These are phyloP conservation scores for Candida adriatica DNA, from an alignment of 805 yeast species.

Conservation along the genomic window DNA sequence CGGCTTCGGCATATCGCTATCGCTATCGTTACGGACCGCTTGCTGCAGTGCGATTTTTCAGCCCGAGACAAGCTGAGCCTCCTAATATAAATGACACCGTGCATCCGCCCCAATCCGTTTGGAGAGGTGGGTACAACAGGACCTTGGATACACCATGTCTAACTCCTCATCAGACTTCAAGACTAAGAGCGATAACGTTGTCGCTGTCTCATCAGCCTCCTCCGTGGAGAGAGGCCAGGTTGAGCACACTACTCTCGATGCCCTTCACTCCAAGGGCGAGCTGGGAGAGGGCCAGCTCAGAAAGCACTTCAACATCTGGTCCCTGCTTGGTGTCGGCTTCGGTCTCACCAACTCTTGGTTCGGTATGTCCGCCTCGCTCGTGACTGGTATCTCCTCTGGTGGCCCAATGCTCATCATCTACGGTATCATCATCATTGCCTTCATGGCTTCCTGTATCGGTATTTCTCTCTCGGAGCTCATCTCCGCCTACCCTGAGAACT, in stretches of 20 bases:
- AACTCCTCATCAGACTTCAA: neutral
- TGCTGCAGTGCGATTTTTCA: no score
- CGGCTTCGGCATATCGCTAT: no score
- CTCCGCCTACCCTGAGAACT: slow-evolving; percentile 43
- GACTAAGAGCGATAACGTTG: slow-evolving; percentile 1
- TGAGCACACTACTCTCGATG: slow-evolving; percentile 6
- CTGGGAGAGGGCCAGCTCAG: slow-evolving; percentile 12
- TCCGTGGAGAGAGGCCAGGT: slow-evolving; percentile 8
- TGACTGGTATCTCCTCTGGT: slow-evolving; percentile 49
- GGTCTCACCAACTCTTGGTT: slow-evolving; percentile 58
- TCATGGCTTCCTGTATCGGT: slow-evolving; percentile 42
- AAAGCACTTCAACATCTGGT: slow-evolving; percentile 33
- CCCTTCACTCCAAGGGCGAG: slow-evolving; percentile 4
- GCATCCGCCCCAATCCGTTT: no score
- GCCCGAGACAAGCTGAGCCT: no score
- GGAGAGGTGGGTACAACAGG: no score
- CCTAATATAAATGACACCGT: no score
- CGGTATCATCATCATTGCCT: slow-evolving; percentile 47
- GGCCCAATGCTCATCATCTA: slow-evolving; percentile 53
- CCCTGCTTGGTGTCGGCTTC: slow-evolving; percentile 51
- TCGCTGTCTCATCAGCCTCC: slow-evolving; percentile 1
- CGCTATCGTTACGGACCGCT: no score
- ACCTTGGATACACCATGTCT: neutral
- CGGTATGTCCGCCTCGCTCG: slow-evolving; percentile 50
- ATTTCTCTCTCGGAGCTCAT: slow-evolving; percentile 46